These are phyloP conservation scores for Talaromyces funiculosus DNA, from an alignment of 2,329 filamentous ascomycete species.

Conservation along the genomic window DNA sequence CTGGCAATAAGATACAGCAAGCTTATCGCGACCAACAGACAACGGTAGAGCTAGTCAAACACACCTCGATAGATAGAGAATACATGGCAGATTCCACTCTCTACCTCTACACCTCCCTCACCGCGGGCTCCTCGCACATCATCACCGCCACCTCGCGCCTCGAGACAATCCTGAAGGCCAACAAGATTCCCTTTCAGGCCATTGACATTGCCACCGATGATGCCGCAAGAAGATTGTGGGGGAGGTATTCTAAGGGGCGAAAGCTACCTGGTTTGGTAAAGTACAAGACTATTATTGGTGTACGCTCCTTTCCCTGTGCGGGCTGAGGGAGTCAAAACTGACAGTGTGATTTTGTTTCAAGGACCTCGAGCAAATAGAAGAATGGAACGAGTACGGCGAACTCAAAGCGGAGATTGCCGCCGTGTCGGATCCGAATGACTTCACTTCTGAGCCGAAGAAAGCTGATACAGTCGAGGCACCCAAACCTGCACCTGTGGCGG, in stretches of 20 bases:
- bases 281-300: conserved; percentile 76
- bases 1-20: too few species aligned
- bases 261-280: conserved; percentile 88
- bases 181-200: conserved; percentile 88
- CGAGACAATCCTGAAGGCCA: conserved; percentile 92
- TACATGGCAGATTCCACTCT: conserved; percentile 52
- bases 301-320: conserved; percentile 50
- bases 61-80: not conserved
- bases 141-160: conserved; percentile 92
- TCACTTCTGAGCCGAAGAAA: conserved; percentile 21
- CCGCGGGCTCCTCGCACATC: conserved; percentile 91
- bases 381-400: conserved; percentile 99
- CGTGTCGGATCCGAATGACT: conserved; percentile 29
- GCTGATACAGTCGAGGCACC: conserved; percentile 18
- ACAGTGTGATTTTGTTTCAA: conserved; percentile 33
- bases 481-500: conserved; percentile 16
- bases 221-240: conserved; percentile 82
- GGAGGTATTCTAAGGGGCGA: conserved; percentile 73
- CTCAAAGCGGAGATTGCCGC: conserved; percentile 72
- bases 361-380: conserved; percentile 92
- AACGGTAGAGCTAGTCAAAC: not conserved
- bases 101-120: conserved; percentile 94
- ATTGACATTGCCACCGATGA: conserved; percentile 88
- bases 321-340: too few species aligned
- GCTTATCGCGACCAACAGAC: not conserved